phyloP scores from a whole-genome alignment of 2,329 filamentous ascomycete species.

The Chalara sp. region DNA sequence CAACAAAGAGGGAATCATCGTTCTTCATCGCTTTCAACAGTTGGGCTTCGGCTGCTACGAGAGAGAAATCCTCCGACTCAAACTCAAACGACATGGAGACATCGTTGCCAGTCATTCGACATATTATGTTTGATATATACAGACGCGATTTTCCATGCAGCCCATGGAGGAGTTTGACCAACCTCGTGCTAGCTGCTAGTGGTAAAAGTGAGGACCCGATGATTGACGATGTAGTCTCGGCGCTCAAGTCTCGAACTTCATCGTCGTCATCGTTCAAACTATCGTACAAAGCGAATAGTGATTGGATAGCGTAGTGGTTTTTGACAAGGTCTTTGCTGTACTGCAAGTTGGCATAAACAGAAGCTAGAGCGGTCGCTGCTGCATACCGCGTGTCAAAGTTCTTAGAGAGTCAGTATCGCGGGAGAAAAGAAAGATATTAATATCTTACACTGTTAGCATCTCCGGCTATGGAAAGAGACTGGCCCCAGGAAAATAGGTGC shows the following conservation, averaged over 20 bases:
- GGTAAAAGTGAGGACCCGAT: conserved; percentile 37
- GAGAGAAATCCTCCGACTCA: conserved; percentile 2
- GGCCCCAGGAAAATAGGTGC: conserved; percentile 37
- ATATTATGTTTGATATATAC: conserved; percentile 11
- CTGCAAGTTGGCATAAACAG: conserved; percentile 35
- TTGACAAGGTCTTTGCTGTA: conserved; percentile 5
- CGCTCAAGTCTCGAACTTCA: conserved; percentile 60
- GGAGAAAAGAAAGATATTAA: not conserved
- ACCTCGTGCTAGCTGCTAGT: conserved; percentile 10
- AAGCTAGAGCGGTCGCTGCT: conserved; percentile 46
- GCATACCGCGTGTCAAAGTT: conserved; percentile 60
- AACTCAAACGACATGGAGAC: not conserved
- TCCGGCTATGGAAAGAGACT: conserved; percentile 42
- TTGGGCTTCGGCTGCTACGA: conserved; percentile 30
- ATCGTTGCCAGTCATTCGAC: conserved; percentile 15
- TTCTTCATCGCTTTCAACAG: conserved; percentile 41
- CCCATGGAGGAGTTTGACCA: conserved; percentile 9
- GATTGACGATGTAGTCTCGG: conserved; percentile 26
- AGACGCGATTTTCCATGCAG: conserved; percentile 1
- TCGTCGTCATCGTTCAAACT: conserved; percentile 86
- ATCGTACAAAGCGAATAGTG: conserved; percentile 65
- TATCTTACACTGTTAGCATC: conserved; percentile 40
- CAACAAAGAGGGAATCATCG: conserved; percentile 69
- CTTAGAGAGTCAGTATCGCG: conserved; percentile 27
- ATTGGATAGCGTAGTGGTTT: conserved; percentile 38